Evolutionary conservation across 805 yeast genomes (phyloP), one percentile per base, ranked within the genome.

Genomic region (Spathaspora girioi): DNA sequence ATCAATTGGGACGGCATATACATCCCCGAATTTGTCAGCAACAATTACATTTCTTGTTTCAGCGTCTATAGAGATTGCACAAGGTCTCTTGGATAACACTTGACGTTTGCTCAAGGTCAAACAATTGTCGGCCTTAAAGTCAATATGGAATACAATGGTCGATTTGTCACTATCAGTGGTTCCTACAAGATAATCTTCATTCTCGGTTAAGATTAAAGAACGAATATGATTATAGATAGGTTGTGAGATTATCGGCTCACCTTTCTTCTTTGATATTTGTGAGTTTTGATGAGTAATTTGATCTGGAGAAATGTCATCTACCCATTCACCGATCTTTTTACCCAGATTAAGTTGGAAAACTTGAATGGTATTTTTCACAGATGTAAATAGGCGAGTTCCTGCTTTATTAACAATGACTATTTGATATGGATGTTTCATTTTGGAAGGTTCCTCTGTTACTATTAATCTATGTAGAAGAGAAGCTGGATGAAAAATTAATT

Each of bases 21-120:
- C 97, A 68, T 94, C 99, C 46, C 99, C 99, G 64, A 93, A 94
- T 71, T 94, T 94, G 67, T 94, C 99, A 18, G 96, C 97, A 20
- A 92, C 79, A 2, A 90, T 66, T 7, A 92, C 67, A 12, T 70
- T 68, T 7, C 62, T 56, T 53, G 79, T 82, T 51, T 80, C 81
- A 35, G 69, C 68, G 32, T 86, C 77, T 0, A 83, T 69, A 7
- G 89, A 75, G 17, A 91, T 75, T 1, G 97, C 84, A 58, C 90
- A 86, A n/a, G 98, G 98, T 68, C 98, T 83, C 67, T 93, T 93
- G 38, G 97, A 91, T 61, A 89, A 86, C 5, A 80, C 78, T 63
- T 90, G 93, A 60, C 93, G 82, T 62, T 87, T 86, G 40, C 79
- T 59, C 17, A 86, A 65, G 19, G 63, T 64, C 38, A 89, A 69